Conservation (phyloP, 768 basidiomycete genomes). For the Phlegmacium glaucopus region DNA sequence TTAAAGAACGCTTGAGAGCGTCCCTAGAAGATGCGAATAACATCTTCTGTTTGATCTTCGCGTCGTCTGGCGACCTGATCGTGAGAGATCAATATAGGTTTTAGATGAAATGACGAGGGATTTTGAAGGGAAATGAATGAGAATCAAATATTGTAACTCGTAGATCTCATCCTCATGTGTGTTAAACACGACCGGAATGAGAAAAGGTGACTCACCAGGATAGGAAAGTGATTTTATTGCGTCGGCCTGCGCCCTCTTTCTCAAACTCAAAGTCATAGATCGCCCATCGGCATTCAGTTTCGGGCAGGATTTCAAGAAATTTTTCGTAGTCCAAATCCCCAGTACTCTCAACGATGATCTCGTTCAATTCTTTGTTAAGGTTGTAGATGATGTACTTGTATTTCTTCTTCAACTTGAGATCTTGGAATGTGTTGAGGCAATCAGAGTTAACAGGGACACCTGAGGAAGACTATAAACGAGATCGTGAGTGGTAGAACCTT, state of each 20-base stretch:
- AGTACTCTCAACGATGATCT: constrained; percentile 76
- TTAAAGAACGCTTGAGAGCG: constrained; percentile 65
- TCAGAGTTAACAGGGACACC: constrained; percentile 58
- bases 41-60: constrained; percentile 93
- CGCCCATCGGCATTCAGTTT: constrained; percentile 78
- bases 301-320: constrained; percentile 73
- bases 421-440: constrained; percentile 61
- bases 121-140: too few relatives aligned
- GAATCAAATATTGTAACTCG: too few relatives aligned
- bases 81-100: constrained; percentile 19
- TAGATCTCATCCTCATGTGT: too few relatives aligned
- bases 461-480: constrained; percentile 34
- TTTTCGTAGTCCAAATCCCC: constrained; percentile 54
- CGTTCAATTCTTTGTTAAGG: constrained; percentile 56
- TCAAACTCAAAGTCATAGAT: constrained; percentile 89
- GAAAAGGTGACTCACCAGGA: constrained; percentile 64
- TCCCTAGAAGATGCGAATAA: constrained; percentile 86
- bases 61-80: constrained; percentile 80
- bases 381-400: constrained; percentile 82
- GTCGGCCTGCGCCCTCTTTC: constrained; percentile 66
- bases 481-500: too few relatives aligned
- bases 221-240: constrained; percentile 84
- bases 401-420: constrained; percentile 75
- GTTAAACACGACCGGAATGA: too few relatives aligned
- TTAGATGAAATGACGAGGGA: too few relatives aligned